Conservation (phyloP, 106 monocot genomes). For the Dendrobium huoshanense region DNA sequence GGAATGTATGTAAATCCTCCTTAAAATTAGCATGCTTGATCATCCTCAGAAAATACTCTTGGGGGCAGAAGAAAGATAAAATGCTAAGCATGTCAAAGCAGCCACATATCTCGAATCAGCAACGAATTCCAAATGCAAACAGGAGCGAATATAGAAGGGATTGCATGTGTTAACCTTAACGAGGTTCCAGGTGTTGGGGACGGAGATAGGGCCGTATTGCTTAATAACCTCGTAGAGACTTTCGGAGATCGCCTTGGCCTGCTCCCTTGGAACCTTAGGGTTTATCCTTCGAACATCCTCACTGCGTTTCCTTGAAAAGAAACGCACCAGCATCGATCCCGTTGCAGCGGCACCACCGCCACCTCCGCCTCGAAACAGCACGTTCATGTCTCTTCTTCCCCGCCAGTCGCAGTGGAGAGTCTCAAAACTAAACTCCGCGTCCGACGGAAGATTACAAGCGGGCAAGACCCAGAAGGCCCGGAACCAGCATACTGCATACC, state of each 20-base stretch:
- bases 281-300: slow-evolving; percentile 56
- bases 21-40: no score
- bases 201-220: slow-evolving; percentile 72
- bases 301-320: slow-evolving; percentile 56
- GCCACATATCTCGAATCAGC: no score
- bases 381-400: neutral
- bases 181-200: slow-evolving; percentile 72
- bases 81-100: no score
- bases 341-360: slow-evolving; percentile 12
- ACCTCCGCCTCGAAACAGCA: slow-evolving; percentile 37
- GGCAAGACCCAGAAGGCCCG: no score
- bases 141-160: neutral
- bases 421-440: neutral
- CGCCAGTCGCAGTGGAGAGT: neutral
- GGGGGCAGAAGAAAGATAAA: no score
- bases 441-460: no score
- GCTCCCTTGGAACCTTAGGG: slow-evolving; percentile 88
- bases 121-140: neutral
- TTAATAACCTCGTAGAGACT: slow-evolving; percentile 64
- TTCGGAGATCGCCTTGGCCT: slow-evolving; percentile 60
- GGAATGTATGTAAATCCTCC: no score
- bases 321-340: slow-evolving; percentile 31
- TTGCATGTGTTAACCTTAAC: slow-evolving; percentile 44
- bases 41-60: no score
- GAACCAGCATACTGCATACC: no score